phyloP scores from a whole-genome alignment of 2,329 filamentous ascomycete species.

The Aureobasidium vineae region DNA sequence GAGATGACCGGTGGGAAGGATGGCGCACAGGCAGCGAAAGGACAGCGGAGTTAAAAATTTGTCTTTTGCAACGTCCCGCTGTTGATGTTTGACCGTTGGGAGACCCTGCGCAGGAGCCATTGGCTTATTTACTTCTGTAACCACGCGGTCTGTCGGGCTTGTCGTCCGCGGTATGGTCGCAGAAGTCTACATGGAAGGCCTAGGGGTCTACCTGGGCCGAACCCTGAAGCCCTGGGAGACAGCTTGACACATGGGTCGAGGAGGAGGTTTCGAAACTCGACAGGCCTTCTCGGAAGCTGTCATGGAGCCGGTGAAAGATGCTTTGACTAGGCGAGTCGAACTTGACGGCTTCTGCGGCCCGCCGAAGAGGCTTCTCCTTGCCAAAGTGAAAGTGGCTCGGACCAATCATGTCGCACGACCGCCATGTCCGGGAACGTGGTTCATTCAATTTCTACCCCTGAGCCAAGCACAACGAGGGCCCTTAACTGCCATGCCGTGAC shows the following conservation, averaged over 20 bases:
- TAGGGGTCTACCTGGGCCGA: not conserved
- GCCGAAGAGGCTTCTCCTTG: slow-evolving; percentile 9
- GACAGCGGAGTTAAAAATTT: slow-evolving; percentile 6
- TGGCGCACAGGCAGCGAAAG: not conserved
- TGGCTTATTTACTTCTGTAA: slow-evolving; percentile 6
- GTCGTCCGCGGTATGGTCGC: not conserved
- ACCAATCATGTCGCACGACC: slow-evolving; percentile 14
- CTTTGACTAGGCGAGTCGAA: slow-evolving; percentile 14
- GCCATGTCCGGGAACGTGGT: slow-evolving; percentile 22
- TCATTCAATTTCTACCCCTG: slow-evolving; percentile 23
- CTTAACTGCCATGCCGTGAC: not conserved
- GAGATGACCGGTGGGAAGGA: slow-evolving; percentile 3
- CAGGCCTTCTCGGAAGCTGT: slow-evolving; percentile 18
- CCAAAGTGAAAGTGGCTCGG: not conserved
- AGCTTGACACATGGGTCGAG: not conserved
- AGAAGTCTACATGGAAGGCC: not conserved
- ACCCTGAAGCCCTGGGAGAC: not conserved
- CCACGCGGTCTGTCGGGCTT: not conserved
- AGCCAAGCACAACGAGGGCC: slow-evolving; percentile 12
- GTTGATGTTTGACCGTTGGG: slow-evolving; percentile 9
- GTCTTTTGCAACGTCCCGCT: slow-evolving; percentile 15
- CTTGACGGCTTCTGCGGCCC: slow-evolving; percentile 17
- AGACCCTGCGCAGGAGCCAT: slow-evolving; percentile 11
- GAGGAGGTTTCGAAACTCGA: slow-evolving; percentile 5
- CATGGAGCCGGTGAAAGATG: not conserved